phyloP scores from a whole-genome alignment of 345 rosid species.

The Citrus medica region DNA sequence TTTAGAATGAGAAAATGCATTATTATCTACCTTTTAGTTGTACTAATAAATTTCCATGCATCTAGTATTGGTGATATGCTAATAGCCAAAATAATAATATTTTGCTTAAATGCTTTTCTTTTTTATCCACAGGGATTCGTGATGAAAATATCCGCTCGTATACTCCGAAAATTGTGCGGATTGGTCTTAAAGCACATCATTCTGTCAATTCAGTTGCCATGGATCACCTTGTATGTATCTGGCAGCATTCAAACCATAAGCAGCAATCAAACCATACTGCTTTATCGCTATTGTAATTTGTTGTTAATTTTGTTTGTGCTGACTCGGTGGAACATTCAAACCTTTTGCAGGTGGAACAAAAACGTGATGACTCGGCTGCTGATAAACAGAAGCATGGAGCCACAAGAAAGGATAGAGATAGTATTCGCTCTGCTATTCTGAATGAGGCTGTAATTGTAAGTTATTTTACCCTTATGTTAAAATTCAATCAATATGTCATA shows the following conservation, averaged over 20 bases:
- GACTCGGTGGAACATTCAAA: too few relatives aligned
- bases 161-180: constrained; percentile 86
- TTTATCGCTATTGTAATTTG: constrained; percentile 2
- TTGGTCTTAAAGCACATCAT: constrained; percentile 95
- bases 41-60: neutral
- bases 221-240: constrained; percentile 82
- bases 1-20: too few relatives aligned
- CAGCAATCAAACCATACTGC: constrained; percentile 4
- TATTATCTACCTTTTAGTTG: too few relatives aligned
- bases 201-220: constrained; percentile 73
- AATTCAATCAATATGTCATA: constrained; percentile 12
- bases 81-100: neutral
- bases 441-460: constrained; percentile 89
- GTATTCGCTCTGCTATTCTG: constrained; percentile 68
- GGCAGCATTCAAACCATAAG: constrained; percentile 7
- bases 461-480: constrained; percentile 16
- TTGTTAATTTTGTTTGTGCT: neutral
- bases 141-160: constrained; percentile 70
- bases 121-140: constrained; percentile 54
- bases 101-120: constrained; percentile 1
- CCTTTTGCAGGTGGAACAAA: constrained; percentile 72
- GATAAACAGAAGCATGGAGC: constrained; percentile 74
- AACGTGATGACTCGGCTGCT: constrained; percentile 46
- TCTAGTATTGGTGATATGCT: neutral
- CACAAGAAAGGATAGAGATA: constrained; percentile 64